Evolutionary conservation across 345 rosid genomes (phyloP).

Genomic region (Mangifera indica): DNA sequence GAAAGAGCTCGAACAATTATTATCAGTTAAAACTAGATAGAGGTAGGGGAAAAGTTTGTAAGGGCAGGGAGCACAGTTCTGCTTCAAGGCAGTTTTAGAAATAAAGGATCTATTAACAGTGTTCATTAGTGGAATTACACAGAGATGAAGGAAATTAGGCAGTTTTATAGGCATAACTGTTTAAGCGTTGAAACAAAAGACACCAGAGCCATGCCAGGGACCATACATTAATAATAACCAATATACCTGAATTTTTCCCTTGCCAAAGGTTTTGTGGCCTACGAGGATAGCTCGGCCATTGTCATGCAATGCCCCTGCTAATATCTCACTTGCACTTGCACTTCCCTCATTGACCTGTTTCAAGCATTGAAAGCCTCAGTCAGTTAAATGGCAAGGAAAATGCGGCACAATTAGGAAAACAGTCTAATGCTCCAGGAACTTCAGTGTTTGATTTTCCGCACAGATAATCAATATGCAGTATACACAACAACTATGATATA

Average conservation of each 20-base stretch:
- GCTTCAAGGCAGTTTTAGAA: too few species aligned
- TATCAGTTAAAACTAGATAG: conserved; percentile 9
- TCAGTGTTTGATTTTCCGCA: neutral
- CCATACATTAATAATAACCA: neutral
- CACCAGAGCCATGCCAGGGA: neutral
- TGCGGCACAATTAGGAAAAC: neutral
- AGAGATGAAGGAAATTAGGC: too few species aligned
- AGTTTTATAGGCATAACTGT: neutral
- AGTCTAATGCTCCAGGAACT: neutral
- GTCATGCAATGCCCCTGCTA: conserved; percentile 88
- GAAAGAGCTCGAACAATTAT: conserved; percentile 16
- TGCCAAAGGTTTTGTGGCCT: conserved; percentile 81
- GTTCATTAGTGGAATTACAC: too few species aligned
- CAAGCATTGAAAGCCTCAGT: neutral
- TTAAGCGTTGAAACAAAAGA: neutral
- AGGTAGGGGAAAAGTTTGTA: neutral
- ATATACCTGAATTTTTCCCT: conserved; percentile 86
- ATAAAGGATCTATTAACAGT: too few species aligned
- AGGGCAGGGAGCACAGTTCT: neutral
- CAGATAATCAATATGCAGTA: neutral
- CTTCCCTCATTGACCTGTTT: conserved; percentile 87
- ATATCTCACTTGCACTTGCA: conserved; percentile 94
- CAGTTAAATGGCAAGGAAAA: neutral
- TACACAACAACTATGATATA: neutral
- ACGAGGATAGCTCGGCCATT: conserved; percentile 93